phyloP scores from a whole-genome alignment of 345 rosid species.

The Ailanthus altissimus region DNA sequence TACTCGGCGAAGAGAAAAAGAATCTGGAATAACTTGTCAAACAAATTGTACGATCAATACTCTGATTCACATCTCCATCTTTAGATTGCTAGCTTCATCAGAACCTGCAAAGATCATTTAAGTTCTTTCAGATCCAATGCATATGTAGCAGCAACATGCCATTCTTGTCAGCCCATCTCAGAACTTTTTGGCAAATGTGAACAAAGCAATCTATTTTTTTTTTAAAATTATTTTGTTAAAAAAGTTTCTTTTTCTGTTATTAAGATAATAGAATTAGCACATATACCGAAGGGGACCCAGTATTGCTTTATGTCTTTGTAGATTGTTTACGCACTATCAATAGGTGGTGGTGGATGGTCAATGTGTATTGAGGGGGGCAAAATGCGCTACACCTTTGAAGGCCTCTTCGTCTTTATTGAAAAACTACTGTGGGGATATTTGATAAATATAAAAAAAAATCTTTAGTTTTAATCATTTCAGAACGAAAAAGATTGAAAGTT shows the following conservation, averaged over 20 bases:
- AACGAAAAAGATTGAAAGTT: conserved; percentile 20
- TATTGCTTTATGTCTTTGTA: conserved; percentile 14
- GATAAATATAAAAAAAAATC: conserved; percentile 27
- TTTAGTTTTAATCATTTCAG: conserved; percentile 23
- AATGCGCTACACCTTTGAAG: conserved; percentile 10
- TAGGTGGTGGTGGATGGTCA: conserved; percentile 12
- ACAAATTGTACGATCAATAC: conserved; percentile 20
- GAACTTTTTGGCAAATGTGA: not conserved
- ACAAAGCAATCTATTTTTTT: not conserved
- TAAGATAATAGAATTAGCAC: not conserved
- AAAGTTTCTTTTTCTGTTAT: too few species aligned
- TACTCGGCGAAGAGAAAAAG: conserved; percentile 30
- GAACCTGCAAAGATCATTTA: conserved; percentile 45
- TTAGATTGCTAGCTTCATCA: conserved; percentile 45
- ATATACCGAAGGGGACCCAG: not conserved
- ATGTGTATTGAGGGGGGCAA: not conserved
- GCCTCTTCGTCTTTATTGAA: conserved; percentile 18
- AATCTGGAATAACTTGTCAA: conserved; percentile 28
- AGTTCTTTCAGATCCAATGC: conserved; percentile 18
- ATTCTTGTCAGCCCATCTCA: not conserved
- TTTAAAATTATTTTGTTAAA: not conserved
- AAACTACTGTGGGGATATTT: conserved; percentile 15
- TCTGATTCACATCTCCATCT: conserved; percentile 59
- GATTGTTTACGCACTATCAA: conserved; percentile 8
- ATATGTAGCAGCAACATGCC: not conserved